Evolutionary conservation across 495 filamentous ascomycete species (phyloP).

Genomic region (Neurospora sp.): DNA sequence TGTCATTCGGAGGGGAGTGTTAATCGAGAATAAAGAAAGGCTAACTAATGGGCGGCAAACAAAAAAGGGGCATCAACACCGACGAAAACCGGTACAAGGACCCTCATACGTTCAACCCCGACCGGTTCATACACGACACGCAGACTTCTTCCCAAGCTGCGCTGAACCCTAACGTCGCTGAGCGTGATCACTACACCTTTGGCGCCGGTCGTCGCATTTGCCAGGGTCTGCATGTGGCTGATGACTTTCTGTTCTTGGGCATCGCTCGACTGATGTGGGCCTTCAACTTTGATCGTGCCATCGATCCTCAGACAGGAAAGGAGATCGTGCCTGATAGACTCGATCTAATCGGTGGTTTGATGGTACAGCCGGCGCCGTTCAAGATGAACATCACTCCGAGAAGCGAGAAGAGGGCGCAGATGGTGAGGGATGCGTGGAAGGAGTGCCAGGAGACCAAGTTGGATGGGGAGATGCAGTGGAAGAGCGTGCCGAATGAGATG

Average conservation of each 20-base stretch:
- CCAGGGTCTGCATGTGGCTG: slow-evolving; percentile 40
- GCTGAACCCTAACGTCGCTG: slow-evolving; percentile 29
- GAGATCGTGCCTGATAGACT: slow-evolving; percentile 23
- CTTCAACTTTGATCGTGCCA: slow-evolving; percentile 28
- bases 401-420: slow-evolving; percentile 9
- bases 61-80: slow-evolving; percentile 29
- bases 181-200: slow-evolving; percentile 33
- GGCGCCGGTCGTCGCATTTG: slow-evolving; percentile 49
- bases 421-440: slow-evolving; percentile 17
- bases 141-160: slow-evolving; percentile 17
- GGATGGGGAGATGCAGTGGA: slow-evolving; percentile 15
- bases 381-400: slow-evolving; percentile 12
- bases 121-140: slow-evolving; percentile 29
- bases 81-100: slow-evolving; percentile 32
- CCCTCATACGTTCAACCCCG: slow-evolving; percentile 38
- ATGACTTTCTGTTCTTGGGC: slow-evolving; percentile 36
- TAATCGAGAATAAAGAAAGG: neutral
- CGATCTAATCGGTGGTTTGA: slow-evolving; percentile 22
- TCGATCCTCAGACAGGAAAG: slow-evolving; percentile 12
- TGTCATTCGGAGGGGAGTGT: slow-evolving; percentile 12
- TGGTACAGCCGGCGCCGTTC: slow-evolving; percentile 11
- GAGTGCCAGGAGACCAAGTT: slow-evolving; percentile 12
- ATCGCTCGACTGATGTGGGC: slow-evolving; percentile 39
- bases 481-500: slow-evolving; percentile 13
- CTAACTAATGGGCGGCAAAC: neutral